These are phyloP conservation scores for Helotiales sp. DNA, from an alignment of 2,329 filamentous ascomycete genomes.

Conservation along the genomic window DNA sequence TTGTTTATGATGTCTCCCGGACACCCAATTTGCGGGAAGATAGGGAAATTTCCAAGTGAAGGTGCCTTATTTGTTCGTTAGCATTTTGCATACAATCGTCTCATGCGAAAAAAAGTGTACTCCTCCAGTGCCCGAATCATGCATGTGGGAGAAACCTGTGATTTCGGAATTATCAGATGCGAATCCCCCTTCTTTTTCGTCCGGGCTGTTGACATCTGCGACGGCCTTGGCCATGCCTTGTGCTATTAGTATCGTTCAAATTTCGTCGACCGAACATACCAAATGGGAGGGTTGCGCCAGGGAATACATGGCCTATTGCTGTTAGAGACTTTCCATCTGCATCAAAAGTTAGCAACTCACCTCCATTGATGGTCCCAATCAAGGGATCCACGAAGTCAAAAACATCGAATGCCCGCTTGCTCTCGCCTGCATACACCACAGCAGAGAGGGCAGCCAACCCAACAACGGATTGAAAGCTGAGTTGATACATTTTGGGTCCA, in stretches of 20 bases:
- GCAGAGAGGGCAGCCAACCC: background rate
- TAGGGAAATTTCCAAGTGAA: slow-evolving; percentile 53
- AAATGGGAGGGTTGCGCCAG: slow-evolving; percentile 58
- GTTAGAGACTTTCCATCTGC: background rate
- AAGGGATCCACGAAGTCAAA: slow-evolving; percentile 37
- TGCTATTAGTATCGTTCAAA: slow-evolving; percentile 31
- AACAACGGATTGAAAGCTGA: background rate
- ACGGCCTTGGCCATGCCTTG: slow-evolving; percentile 60
- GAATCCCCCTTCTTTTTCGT: slow-evolving; percentile 52
- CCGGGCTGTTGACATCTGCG: slow-evolving; percentile 51
- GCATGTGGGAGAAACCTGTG: slow-evolving; percentile 55
- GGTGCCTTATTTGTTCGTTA: background rate
- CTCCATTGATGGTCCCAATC: slow-evolving; percentile 58
- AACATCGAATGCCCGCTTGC: background rate
- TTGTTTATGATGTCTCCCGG: slow-evolving; percentile 55
- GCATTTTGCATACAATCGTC: background rate
- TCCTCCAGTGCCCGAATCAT: slow-evolving; percentile 53
- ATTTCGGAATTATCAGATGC: slow-evolving; percentile 53
- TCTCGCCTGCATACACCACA: background rate
- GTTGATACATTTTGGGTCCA: background rate
- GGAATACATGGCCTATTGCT: slow-evolving; percentile 53
- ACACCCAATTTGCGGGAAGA: slow-evolving; percentile 51
- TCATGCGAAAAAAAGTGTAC: background rate
- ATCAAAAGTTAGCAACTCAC: slow-evolving; percentile 29
- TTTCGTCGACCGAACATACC: background rate